Percentiles rank a stretch among this genome's conserved stretches.
phyloP scores from a whole-genome alignment of 2,329 filamentous ascomycete species.

The Zymoseptoria passerinii region DNA sequence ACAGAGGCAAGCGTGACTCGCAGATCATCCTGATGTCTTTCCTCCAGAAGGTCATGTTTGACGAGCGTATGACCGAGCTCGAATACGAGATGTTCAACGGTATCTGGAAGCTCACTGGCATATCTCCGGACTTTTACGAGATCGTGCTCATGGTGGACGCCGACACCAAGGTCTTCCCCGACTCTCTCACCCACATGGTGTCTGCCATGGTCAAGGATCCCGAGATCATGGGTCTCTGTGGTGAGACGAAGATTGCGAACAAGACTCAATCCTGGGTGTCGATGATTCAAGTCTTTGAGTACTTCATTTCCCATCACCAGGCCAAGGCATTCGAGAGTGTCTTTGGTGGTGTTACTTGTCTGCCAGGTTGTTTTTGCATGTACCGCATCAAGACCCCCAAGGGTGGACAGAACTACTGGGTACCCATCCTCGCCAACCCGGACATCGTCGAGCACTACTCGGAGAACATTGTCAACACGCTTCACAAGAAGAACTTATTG shows the following conservation, averaged over 20 bases:
- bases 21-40: constrained; percentile 99
- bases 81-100: constrained; percentile 99
- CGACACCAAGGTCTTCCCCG: constrained; percentile 97
- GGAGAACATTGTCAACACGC: constrained; percentile 94
- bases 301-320: constrained; percentile 97
- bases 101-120: constrained; percentile 96
- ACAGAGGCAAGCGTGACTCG: constrained; percentile 96
- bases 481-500: constrained; percentile 95
- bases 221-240: constrained; percentile 97
- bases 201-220: constrained; percentile 99
- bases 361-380: constrained; percentile 99
- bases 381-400: constrained; percentile 99
- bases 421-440: constrained; percentile 94
- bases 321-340: constrained; percentile 97
- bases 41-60: constrained; percentile 99
- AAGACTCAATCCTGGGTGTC: constrained; percentile 92
- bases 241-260: constrained; percentile 99
- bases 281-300: constrained; percentile 98
- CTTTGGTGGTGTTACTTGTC: constrained; percentile 96
- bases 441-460: constrained; percentile 99
- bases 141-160: constrained; percentile 98
- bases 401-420: constrained; percentile 98
- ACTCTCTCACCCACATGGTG: constrained; percentile 97
- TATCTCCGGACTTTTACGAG: constrained; percentile 96
- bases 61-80: constrained; percentile 98